These are phyloP conservation scores for Backusella australiensis DNA, from an alignment of 192 early-diverging fungal genomes.

Conservation along the genomic window DNA sequence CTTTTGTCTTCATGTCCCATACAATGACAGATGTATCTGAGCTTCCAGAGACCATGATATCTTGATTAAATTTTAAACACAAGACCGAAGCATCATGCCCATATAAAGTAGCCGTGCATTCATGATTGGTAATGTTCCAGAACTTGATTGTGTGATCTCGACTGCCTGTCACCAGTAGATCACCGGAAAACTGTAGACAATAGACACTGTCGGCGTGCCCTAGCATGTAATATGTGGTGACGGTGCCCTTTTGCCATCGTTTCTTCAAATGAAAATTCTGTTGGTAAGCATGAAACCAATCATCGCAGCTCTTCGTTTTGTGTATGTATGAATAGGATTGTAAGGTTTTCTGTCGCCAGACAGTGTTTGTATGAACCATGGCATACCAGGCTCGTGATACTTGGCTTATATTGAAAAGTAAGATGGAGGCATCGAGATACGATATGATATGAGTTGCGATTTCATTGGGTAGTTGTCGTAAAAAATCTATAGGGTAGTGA, in stretches of 20 bases:
- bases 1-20: conserved; percentile 71
- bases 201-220: conserved; percentile 90
- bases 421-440: background rate
- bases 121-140: conserved; percentile 74
- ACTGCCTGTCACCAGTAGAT: conserved; percentile 77
- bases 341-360: background rate
- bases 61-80: conserved; percentile 84
- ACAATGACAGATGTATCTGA: conserved; percentile 85
- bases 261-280: conserved; percentile 63
- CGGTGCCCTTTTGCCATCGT: conserved; percentile 53
- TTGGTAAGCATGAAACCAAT: conserved; percentile 71
- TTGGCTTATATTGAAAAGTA: background rate
- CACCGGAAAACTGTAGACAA: conserved; percentile 85
- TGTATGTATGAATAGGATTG: background rate
- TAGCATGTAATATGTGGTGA: conserved; percentile 50
- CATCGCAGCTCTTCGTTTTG: background rate
- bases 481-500: background rate
- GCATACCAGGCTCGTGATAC: background rate
- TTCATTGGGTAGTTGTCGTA: background rate
- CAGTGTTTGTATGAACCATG: background rate
- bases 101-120: conserved; percentile 56
- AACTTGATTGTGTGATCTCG: conserved; percentile 80
- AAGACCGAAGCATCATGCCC: conserved; percentile 76
- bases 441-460: background rate
- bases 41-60: conserved; percentile 82